Evolutionary conservation across 805 yeast species (phyloP), one percentile per base, ranked within the genome.

Genomic region (Metschnikowia vanudenii): DNA sequence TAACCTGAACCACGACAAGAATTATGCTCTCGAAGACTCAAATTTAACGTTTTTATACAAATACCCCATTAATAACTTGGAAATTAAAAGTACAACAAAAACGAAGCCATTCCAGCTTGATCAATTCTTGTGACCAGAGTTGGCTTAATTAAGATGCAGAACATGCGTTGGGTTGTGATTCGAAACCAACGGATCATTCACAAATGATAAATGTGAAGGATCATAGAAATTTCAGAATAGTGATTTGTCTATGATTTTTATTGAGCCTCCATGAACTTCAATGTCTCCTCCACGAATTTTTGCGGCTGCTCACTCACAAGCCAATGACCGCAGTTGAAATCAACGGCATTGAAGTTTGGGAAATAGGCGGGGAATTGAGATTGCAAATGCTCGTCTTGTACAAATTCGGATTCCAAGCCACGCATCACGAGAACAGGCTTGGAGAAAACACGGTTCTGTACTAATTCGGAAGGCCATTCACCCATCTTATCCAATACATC

Each of bases 391-490:
- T 67, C 50, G 3, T 63, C 64, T 13, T 56, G 58, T 13, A 80
- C 68, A 46, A 79, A 74, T 0, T 61, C 56, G 1, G 82, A 76
- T 13, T 65, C 46, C 14, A 58, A 46, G 3, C 77, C 84, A 45
- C 70, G 68, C 57, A 80, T 60, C 40, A 80, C 72, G 35, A 75
- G 51, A 2, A 73, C 68, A 1, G 75, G 73, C 24, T 62, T 62
- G 2, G 47, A 39, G 54, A 58, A 71, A 39, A 28, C 48, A 43
- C 61, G 61, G 31, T 48, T 47, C 10, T 10, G 8, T 9, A 46
- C 48, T 7, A 29, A 26, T 8, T 32, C 26, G 7, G 41, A 32
- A 2, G 59, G 59, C 59, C 59, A 56, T 26, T 37, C 42, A 2
- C 47, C 57, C 54, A 56, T 41, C 14, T 41, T 43, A 1, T 35